phyloP scores from a whole-genome alignment of 2,329 filamentous ascomycete species.

The Alternaria gansuensis region DNA sequence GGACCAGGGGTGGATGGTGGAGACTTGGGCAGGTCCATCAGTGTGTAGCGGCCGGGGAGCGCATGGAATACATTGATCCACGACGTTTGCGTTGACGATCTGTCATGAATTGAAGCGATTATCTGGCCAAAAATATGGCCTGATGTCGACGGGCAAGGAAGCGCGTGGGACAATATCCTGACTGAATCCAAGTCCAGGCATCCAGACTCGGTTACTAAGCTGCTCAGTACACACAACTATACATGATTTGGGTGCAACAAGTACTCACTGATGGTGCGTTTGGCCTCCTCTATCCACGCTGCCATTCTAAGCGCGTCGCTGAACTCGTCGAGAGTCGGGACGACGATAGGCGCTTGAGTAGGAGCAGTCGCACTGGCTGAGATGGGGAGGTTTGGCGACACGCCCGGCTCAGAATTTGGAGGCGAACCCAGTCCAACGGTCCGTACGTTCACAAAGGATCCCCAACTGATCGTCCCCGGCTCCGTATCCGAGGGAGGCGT shows the following conservation, averaged over 20 bases:
- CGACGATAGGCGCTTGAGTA: conserved; percentile 38
- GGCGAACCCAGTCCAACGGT: conserved; percentile 53
- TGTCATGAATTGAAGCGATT: conserved; percentile 64
- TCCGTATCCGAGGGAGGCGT: conserved; percentile 60
- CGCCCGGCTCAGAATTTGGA: conserved; percentile 50
- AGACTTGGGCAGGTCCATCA: conserved; percentile 69
- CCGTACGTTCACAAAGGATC: conserved; percentile 48
- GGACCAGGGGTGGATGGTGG: conserved; percentile 67
- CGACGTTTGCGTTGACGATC: conserved; percentile 61
- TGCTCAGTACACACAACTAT: conserved; percentile 18
- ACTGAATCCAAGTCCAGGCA: conserved; percentile 55
- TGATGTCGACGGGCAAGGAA: conserved; percentile 63
- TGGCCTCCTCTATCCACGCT: conserved; percentile 44
- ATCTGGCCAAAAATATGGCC: conserved; percentile 64
- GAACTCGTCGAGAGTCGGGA: conserved; percentile 36
- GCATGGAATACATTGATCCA: conserved; percentile 73
- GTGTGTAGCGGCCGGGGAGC: conserved; percentile 68
- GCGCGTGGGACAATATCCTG: conserved; percentile 67
- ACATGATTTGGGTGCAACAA: background rate
- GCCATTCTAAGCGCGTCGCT: conserved; percentile 39
- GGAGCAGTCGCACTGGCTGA: conserved; percentile 33
- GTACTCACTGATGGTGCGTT: conserved; percentile 48
- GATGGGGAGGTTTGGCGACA: conserved; percentile 40
- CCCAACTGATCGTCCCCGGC: conserved; percentile 54
- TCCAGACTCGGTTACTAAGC: conserved; percentile 45